Evolutionary conservation across 164 flowering plant genomes (phyloP).

Genomic region (Chloranthus sessilifolius): DNA sequence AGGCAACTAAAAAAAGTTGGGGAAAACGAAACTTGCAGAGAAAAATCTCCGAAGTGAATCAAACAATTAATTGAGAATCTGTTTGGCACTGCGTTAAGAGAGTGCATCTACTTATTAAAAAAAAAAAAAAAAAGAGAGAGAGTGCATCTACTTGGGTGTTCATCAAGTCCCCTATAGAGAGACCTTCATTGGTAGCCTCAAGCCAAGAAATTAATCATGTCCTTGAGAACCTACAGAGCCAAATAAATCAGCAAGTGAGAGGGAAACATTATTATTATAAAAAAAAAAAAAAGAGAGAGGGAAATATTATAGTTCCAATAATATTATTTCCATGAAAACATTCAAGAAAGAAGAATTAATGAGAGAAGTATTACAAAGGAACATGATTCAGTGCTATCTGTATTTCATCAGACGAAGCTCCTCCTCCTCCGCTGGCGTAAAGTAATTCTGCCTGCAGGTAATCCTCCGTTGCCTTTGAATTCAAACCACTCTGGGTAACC

Average conservation of each 20-base stretch:
- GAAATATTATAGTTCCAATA: background rate
- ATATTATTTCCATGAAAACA: background rate
- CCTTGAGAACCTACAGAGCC: conserved; percentile 62
- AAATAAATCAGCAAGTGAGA: background rate
- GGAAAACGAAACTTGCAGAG: background rate
- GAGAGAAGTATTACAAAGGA: background rate
- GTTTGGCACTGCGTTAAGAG: conserved; percentile 40
- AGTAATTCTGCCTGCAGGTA: conserved; percentile 86
- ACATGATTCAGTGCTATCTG: conserved; percentile 42
- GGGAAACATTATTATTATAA: too few relatives aligned
- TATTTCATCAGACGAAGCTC: conserved; percentile 70
- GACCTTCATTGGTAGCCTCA: conserved; percentile 86
- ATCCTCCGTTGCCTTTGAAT: too few relatives aligned
- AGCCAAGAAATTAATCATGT: conserved; percentile 93
- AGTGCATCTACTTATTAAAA: too few relatives aligned
- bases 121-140: too few relatives aligned
- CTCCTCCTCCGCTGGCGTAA: conserved; percentile 75
- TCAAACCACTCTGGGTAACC: too few relatives aligned
- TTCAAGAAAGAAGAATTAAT: background rate
- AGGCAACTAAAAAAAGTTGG: background rate
- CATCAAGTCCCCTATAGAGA: conserved; percentile 78
- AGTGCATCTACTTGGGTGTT: conserved; percentile 61
- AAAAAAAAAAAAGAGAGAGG: too few relatives aligned
- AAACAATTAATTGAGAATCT: conserved; percentile 40
- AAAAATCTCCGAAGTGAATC: background rate